These are phyloP conservation scores for Alliaria petiolata DNA, from an alignment of 345 rosid species.

Conservation along the genomic window DNA sequence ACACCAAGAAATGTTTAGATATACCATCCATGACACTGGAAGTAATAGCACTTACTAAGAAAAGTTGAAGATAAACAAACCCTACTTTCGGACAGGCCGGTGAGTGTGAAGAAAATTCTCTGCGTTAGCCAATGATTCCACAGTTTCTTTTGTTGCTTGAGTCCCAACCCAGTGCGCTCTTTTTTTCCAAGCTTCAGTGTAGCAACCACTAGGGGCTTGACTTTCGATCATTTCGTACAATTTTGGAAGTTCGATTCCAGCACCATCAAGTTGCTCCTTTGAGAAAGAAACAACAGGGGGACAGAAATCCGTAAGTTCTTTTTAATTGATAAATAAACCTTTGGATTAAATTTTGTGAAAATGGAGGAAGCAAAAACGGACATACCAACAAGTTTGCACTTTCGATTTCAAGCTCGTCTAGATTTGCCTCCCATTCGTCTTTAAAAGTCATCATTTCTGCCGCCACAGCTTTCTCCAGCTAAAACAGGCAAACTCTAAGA, in stretches of 20 bases:
- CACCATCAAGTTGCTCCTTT: conserved; percentile 98
- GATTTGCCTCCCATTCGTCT: conserved; percentile 88
- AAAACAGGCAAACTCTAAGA: conserved; percentile 21
- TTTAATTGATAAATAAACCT: background rate
- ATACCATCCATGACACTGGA: background rate
- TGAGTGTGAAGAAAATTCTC: conserved; percentile 81
- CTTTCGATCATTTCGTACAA: conserved; percentile 83
- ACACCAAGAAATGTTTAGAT: conserved; percentile 34
- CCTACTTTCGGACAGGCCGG: conserved; percentile 85
- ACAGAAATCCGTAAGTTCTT: background rate
- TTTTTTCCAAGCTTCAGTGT: conserved; percentile 92
- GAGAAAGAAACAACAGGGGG: conserved; percentile 9
- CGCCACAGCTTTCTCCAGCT: conserved; percentile 79
- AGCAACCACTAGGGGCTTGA: conserved; percentile 74
- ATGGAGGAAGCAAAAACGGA: conserved; percentile 28
- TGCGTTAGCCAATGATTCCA: conserved; percentile 67
- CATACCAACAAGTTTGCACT: conserved; percentile 88
- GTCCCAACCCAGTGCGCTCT: conserved; percentile 98
- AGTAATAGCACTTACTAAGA: background rate
- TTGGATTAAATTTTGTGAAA: background rate
- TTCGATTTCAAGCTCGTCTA: conserved; percentile 93
- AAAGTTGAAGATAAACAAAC: conserved; percentile 12
- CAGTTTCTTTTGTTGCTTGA: conserved; percentile 64
- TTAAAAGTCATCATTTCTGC: conserved; percentile 74
- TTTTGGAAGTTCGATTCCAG: conserved; percentile 89